A percentile compares a stretch with the other conserved stretches of the same genome.
Conservation (phyloP, 1,284 basidiomycete genomes). For the Cerrena zonata region DNA sequence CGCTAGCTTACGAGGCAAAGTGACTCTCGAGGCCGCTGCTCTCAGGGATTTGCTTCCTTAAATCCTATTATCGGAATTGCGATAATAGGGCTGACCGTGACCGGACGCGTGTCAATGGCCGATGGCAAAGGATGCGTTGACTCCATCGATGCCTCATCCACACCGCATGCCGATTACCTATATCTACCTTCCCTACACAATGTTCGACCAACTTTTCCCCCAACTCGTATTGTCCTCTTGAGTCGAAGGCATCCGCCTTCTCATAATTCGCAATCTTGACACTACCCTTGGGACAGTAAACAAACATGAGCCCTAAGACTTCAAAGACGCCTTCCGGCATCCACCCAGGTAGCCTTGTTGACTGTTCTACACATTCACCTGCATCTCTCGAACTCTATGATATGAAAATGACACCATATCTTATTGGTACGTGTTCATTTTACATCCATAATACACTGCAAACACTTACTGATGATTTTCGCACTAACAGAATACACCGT, state of each 20-base stretch:
- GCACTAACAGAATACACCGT: constrained; percentile 57
- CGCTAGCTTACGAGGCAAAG: not conserved
- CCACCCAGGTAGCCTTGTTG: constrained; percentile 59
- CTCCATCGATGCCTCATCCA: not conserved
- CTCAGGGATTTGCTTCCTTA: not conserved
- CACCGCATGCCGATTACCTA: not conserved
- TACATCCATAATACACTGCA: constrained; percentile 6
- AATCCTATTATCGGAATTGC: not conserved
- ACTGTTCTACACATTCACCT: constrained; percentile 53
- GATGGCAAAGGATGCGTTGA: not conserved
- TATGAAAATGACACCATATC: constrained; percentile 48
- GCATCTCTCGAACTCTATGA: constrained; percentile 60
- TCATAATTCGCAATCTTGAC: not conserved
- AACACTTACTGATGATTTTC: constrained; percentile 9
- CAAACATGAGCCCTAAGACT: not conserved
- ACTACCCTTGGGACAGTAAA: too few species aligned
- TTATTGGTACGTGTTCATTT: constrained; percentile 49
- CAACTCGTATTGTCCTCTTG: not conserved
- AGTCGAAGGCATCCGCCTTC: not conserved
- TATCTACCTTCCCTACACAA: not conserved
- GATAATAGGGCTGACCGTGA: not conserved
- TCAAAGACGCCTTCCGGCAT: constrained; percentile 27
- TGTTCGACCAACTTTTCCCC: not conserved
- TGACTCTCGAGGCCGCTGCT: not conserved
- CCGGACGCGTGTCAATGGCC: not conserved